Conservation (phyloP, 371 early-diverging fungal genomes). For the Edhazardia aedis region DNA sequence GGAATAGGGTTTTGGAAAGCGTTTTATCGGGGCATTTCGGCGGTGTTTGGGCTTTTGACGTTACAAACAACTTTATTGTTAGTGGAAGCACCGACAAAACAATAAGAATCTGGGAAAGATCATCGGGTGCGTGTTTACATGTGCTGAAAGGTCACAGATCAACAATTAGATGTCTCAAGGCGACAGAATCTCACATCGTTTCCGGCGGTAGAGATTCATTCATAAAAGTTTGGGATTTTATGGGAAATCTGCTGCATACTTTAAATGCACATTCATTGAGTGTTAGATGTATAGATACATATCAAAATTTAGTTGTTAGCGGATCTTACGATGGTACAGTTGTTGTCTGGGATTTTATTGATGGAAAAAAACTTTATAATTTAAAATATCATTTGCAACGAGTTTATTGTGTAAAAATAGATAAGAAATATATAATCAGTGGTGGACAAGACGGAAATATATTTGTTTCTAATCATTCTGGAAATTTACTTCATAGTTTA, state of each 20-base stretch:
- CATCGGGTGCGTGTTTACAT: constrained; percentile 59
- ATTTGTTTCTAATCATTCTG: constrained; percentile 23
- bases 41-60: constrained; percentile 86
- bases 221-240: constrained; percentile 36
- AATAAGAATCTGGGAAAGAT: constrained; percentile 78
- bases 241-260: constrained; percentile 27
- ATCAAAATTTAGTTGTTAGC: constrained; percentile 64
- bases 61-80: constrained; percentile 60
- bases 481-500: constrained; percentile 1
- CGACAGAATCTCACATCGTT: constrained; percentile 51
- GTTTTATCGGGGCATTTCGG: constrained; percentile 69
- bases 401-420: constrained; percentile 48
- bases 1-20: constrained; percentile 50
- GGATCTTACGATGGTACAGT: constrained; percentile 83
- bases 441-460: constrained; percentile 30
- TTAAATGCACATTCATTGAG: constrained; percentile 64
- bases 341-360: constrained; percentile 62
- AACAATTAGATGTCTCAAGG: constrained; percentile 72
- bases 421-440: constrained; percentile 18
- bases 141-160: constrained; percentile 71
- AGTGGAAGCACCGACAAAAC: constrained; percentile 88
- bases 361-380: constrained; percentile 25
- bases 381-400: constrained; percentile 48
- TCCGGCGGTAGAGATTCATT: constrained; percentile 43
- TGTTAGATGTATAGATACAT: constrained; percentile 71